phyloP scores from a whole-genome alignment of 306 rosid species.

The Spatholobus suberectus region DNA sequence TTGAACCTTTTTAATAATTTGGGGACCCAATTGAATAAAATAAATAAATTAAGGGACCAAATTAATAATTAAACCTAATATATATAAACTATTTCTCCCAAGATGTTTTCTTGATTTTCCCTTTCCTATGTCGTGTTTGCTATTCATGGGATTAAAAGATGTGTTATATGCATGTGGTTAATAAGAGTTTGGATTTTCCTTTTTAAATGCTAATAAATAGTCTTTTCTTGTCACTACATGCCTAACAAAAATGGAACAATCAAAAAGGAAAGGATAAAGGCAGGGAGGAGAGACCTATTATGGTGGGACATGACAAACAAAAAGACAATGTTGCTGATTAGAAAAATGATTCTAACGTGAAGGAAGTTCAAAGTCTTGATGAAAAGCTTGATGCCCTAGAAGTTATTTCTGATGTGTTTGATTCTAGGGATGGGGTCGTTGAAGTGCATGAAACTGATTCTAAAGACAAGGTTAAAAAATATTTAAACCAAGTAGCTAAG shows the following conservation, averaged over 20 bases:
- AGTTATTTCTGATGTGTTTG: constrained; percentile 78
- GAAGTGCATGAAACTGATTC: constrained; percentile 75
- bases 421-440: constrained; percentile 73
- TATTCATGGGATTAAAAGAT: neutral
- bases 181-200: neutral
- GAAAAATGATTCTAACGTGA: constrained; percentile 53
- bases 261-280: constrained; percentile 86
- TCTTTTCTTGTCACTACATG: constrained; percentile 53
- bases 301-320: constrained; percentile 52
- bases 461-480: no score
- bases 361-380: constrained; percentile 58
- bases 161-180: neutral
- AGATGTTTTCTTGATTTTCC: constrained; percentile 23
- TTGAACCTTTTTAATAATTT: no score
- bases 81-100: neutral
- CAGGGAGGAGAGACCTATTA: constrained; percentile 64
- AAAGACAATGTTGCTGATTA: constrained; percentile 54
- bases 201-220: constrained; percentile 29
- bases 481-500: no score
- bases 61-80: no score
- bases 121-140: constrained; percentile 17
- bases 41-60: no score
- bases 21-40: no score
- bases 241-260: constrained; percentile 85
- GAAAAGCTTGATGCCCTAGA: constrained; percentile 71